Percentiles rank a stretch among this genome's conserved stretches.
These are phyloP conservation scores for Mariannaea sp. DNA, from an alignment of 2,329 filamentous ascomycete species.

Conservation along the genomic window DNA sequence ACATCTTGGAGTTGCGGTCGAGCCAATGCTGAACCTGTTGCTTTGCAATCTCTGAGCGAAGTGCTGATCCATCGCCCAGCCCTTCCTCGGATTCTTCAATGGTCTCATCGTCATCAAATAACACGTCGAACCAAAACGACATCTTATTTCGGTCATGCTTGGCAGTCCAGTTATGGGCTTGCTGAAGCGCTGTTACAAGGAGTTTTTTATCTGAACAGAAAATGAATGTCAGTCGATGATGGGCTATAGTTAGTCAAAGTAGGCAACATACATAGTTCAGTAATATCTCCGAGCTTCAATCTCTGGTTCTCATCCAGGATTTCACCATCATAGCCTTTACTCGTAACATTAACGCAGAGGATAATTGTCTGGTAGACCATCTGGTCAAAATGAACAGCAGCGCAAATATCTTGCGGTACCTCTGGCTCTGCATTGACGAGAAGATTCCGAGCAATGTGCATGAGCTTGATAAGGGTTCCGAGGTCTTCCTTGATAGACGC, in stretches of 20 bases:
- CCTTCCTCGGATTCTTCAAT: slow-evolving; percentile 56
- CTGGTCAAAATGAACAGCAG: slow-evolving; percentile 67
- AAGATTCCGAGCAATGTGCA: slow-evolving; percentile 69
- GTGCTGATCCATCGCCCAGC: slow-evolving; percentile 56
- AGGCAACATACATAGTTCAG: slow-evolving; percentile 63
- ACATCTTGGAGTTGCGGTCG: slow-evolving; percentile 63
- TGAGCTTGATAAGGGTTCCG: slow-evolving; percentile 67
- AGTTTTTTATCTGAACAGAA: slow-evolving; percentile 66
- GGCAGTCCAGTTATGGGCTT: slow-evolving; percentile 71
- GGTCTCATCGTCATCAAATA: slow-evolving; percentile 63
- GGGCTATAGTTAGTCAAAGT: background rate
- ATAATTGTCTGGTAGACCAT: slow-evolving; percentile 70
- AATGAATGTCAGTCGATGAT: slow-evolving; percentile 13
- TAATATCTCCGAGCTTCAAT: slow-evolving; percentile 64
- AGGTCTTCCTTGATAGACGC: slow-evolving; percentile 64
- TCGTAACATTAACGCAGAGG: slow-evolving; percentile 68
- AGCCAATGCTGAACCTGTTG: slow-evolving; percentile 67
- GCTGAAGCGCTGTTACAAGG: slow-evolving; percentile 67
- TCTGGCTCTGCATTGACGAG: slow-evolving; percentile 68
- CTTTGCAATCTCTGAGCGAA: slow-evolving; percentile 62
- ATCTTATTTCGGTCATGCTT: slow-evolving; percentile 73
- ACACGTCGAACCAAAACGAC: slow-evolving; percentile 69
- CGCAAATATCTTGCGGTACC: slow-evolving; percentile 68
- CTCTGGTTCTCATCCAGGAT: slow-evolving; percentile 63
- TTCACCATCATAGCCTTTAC: slow-evolving; percentile 69